Conservation (phyloP, 441 rosid genomes). For the Raphanus hybrid region DNA sequence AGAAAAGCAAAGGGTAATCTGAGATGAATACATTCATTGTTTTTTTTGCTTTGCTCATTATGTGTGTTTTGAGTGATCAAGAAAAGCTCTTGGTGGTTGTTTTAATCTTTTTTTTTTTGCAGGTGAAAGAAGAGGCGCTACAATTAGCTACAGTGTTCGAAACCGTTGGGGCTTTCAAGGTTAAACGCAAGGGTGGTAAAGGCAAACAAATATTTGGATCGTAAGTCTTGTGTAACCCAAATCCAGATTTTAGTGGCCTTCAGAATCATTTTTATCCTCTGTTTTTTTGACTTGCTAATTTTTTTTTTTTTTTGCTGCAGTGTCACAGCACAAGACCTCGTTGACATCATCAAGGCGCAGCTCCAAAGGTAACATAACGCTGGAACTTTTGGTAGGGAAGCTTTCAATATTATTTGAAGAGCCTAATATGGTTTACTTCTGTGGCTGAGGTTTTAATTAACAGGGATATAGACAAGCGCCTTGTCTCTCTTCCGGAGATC, state of each 20-base stretch:
- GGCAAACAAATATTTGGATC: slow-evolving; percentile 86
- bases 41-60: not conserved
- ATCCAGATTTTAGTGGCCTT: not conserved
- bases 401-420: not conserved
- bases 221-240: slow-evolving; percentile 47
- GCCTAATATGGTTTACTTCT: not conserved
- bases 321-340: slow-evolving; percentile 92
- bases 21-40: slow-evolving; percentile 16
- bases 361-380: slow-evolving; percentile 66
- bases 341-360: slow-evolving; percentile 90
- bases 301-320: slow-evolving; percentile 48
- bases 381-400: not conserved
- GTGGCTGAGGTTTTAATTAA: slow-evolving; percentile 12
- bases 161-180: slow-evolving; percentile 90
- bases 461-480: slow-evolving; percentile 89
- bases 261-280: slow-evolving; percentile 4
- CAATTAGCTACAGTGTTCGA: slow-evolving; percentile 79
- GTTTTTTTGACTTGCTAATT: not conserved
- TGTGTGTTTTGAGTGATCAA: slow-evolving; percentile 12
- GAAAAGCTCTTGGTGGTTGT: not conserved
- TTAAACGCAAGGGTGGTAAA: slow-evolving; percentile 93
- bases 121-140: slow-evolving; percentile 95
- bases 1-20: slow-evolving; percentile 82
- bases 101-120: slow-evolving; percentile 6
- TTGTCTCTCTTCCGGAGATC: slow-evolving; percentile 81